Evolutionary conservation across 2,329 filamentous ascomycete species (phyloP).

Genomic region (Fusarium ramigenum): DNA sequence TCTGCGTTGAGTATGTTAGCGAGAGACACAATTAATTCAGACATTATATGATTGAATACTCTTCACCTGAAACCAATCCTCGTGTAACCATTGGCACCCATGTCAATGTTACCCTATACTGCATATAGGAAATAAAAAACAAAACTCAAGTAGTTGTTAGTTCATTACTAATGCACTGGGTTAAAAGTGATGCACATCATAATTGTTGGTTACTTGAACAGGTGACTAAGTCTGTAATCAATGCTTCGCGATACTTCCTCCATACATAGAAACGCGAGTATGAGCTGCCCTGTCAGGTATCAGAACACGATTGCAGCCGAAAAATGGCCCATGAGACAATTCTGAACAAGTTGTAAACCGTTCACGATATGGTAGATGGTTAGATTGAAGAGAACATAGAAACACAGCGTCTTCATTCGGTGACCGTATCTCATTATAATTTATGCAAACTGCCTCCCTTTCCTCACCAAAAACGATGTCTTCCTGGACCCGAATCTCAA

Average conservation of each 20-base stretch:
- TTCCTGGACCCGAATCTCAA: background rate
- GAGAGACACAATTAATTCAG: background rate
- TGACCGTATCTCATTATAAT: constrained; percentile 25
- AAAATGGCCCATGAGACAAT: background rate
- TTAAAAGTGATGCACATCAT: too few relatives aligned
- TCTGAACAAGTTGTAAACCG: background rate
- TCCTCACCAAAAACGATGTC: constrained; percentile 2
- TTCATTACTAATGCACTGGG: background rate
- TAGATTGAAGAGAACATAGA: background rate
- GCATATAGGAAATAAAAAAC: background rate
- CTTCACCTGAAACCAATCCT: background rate
- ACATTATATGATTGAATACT: background rate
- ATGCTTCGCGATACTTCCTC: background rate
- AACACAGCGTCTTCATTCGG: constrained; percentile 23
- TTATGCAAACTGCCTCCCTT: constrained; percentile 26
- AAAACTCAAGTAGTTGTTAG: background rate
- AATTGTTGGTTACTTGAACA: background rate
- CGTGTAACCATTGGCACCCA: background rate
- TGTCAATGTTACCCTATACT: constrained; percentile 1
- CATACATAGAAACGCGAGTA: background rate
- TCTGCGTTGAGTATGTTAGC: background rate
- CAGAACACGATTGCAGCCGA: background rate
- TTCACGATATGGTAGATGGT: background rate
- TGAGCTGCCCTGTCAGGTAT: background rate
- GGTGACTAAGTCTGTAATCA: background rate